These are phyloP conservation scores for Stenogyne calaminthoides DNA, from an alignment of 305 asterid genomes.

Conservation along the genomic window DNA sequence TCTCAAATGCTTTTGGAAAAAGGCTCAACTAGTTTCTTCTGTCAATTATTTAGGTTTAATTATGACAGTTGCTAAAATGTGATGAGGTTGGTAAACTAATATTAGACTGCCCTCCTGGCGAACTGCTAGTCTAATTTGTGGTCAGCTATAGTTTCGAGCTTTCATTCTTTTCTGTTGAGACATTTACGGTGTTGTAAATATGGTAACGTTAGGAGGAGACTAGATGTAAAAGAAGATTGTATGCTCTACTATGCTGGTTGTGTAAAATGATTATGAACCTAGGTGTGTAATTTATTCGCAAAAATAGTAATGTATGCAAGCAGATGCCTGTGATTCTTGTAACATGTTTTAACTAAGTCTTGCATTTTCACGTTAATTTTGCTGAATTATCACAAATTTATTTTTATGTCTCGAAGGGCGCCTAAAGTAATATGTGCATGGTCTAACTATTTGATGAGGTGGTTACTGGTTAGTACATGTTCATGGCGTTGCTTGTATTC, in stretches of 20 bases:
- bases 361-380: neutral
- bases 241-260: slow-evolving; percentile 5
- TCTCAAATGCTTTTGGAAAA: slow-evolving; percentile 14
- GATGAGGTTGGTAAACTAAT: slow-evolving; percentile 17
- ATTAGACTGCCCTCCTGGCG: slow-evolving; percentile 1
- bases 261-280: slow-evolving; percentile 21
- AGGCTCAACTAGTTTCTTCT: slow-evolving; percentile 8
- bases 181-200: slow-evolving; percentile 12
- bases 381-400: no score
- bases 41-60: slow-evolving; percentile 10
- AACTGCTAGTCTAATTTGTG: neutral
- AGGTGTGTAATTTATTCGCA: slow-evolving; percentile 6
- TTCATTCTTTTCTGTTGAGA: slow-evolving; percentile 17
- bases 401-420: no score
- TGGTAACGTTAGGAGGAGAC: slow-evolving; percentile 14
- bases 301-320: neutral
- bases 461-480: no score
- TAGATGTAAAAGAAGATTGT: slow-evolving; percentile 13
- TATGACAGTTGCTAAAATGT: slow-evolving; percentile 10
- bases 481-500: no score
- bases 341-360: neutral
- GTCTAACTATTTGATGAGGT: no score
- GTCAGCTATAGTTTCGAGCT: slow-evolving; percentile 17
- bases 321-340: neutral
- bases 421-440: no score